Evolutionary conservation across 2,329 filamentous ascomycete genomes (phyloP).

Genomic region (Monosporascus sp.): DNA sequence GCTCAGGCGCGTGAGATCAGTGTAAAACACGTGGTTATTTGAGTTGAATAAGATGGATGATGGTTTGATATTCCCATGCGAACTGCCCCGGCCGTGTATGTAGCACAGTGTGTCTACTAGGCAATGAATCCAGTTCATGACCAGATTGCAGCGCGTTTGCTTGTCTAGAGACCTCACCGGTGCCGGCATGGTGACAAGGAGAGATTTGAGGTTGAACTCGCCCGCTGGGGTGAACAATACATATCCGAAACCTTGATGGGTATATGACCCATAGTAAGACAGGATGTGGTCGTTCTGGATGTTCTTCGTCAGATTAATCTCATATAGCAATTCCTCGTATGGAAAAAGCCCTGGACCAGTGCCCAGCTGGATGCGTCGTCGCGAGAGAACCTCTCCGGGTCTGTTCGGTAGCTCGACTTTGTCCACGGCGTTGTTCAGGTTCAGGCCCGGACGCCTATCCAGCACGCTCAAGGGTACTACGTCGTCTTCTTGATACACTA

Average conservation of each 20-base stretch:
- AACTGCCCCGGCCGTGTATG: conserved; percentile 58
- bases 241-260: conserved; percentile 57
- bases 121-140: conserved; percentile 73
- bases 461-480: conserved; percentile 64
- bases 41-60: conserved; percentile 64
- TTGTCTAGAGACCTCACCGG: conserved; percentile 59
- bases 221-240: conserved; percentile 61
- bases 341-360: conserved; percentile 38
- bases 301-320: conserved; percentile 52
- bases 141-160: conserved; percentile 49
- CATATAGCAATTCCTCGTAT: conserved; percentile 52
- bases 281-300: conserved; percentile 64
- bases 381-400: conserved; percentile 51
- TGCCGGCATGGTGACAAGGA: conserved; percentile 58
- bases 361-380: conserved; percentile 53
- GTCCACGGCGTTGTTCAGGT: conserved; percentile 40
- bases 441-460: conserved; percentile 48
- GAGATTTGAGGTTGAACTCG: conserved; percentile 62
- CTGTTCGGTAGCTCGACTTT: conserved; percentile 59
- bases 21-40: conserved; percentile 61
- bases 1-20: conserved; percentile 52
- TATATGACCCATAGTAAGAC: conserved; percentile 68
- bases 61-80: conserved; percentile 65
- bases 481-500: conserved; percentile 61
- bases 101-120: conserved; percentile 63